phyloP scores from a whole-genome alignment of 352 stramenopile species.

The Phytophthora brassicae region DNA sequence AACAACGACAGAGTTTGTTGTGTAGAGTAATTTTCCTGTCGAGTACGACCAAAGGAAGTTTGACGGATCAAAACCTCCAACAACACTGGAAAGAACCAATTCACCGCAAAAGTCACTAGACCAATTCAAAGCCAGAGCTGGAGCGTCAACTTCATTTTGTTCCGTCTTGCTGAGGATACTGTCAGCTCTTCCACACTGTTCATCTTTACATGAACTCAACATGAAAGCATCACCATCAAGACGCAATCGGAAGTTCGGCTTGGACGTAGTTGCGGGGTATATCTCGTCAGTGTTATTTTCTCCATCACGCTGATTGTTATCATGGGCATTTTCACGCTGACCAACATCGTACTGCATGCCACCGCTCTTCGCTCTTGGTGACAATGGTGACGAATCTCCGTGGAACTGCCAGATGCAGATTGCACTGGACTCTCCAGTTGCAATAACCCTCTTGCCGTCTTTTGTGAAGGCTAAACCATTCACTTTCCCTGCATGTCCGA shows the following conservation, averaged over 20 bases:
- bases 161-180: conserved; percentile 15
- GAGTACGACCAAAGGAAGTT: conserved; percentile 38
- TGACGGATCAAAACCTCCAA: conserved; percentile 19
- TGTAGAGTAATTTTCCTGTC: conserved; percentile 36
- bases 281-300: conserved; percentile 13
- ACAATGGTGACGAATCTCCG: conserved; percentile 33
- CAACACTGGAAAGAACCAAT: conserved; percentile 10
- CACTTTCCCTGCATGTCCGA: conserved; percentile 43
- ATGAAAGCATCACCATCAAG: conserved; percentile 44
- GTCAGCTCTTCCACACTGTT: background rate
- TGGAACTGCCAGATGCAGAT: conserved; percentile 68
- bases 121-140: background rate
- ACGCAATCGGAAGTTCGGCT: conserved; percentile 36
- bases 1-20: conserved; percentile 24
- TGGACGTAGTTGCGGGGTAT: conserved; percentile 24
- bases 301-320: background rate
- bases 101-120: background rate
- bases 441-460: conserved; percentile 42
- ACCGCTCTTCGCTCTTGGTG: conserved; percentile 11
- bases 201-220: conserved; percentile 6
- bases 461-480: conserved; percentile 43
- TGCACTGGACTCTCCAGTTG: conserved; percentile 43
- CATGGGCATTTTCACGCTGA: background rate
- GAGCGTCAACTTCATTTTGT: background rate
- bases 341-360: background rate